phyloP scores from a whole-genome alignment of 805 yeast species.

The Ogataea philodendri region DNA sequence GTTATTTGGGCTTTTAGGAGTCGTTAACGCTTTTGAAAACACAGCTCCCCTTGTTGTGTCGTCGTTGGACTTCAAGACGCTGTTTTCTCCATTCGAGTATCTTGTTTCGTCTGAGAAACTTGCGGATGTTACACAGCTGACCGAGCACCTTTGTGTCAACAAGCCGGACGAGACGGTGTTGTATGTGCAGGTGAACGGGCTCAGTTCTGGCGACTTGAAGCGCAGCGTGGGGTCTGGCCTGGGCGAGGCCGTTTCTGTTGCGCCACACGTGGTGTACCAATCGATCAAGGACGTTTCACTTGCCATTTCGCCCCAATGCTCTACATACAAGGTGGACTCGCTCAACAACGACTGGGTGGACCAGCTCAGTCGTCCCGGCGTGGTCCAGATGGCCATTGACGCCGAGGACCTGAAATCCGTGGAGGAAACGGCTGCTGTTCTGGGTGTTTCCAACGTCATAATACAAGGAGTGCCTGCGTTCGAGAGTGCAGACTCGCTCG shows the following conservation, averaged over 20 bases:
- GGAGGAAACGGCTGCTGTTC: conserved; percentile 16
- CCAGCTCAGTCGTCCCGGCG: not conserved
- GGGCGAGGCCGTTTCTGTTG: conserved; percentile 11
- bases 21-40: conserved; percentile 29
- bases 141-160: conserved; percentile 19
- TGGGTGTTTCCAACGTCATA: conserved; percentile 19
- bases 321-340: conserved; percentile 5
- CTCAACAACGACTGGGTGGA: conserved; percentile 14
- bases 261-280: conserved; percentile 28
- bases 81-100: conserved; percentile 18
- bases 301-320: conserved; percentile 13
- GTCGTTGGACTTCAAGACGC: conserved; percentile 10
- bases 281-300: conserved; percentile 4
- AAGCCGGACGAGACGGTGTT: conserved; percentile 12
- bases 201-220: conserved; percentile 19
- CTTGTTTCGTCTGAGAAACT: conserved; percentile 16
- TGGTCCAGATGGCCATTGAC: conserved; percentile 9
- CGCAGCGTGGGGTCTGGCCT: conserved; percentile 17
- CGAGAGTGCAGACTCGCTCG: conserved; percentile 15
- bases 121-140: conserved; percentile 11
- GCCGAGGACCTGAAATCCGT: conserved; percentile 6
- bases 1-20: conserved; percentile 10
- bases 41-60: conserved; percentile 33
- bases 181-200: conserved; percentile 22
- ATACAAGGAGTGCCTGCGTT: conserved; percentile 36